phyloP scores from a whole-genome alignment of 345 rosid species.

The Streptanthus diversifolius region DNA sequence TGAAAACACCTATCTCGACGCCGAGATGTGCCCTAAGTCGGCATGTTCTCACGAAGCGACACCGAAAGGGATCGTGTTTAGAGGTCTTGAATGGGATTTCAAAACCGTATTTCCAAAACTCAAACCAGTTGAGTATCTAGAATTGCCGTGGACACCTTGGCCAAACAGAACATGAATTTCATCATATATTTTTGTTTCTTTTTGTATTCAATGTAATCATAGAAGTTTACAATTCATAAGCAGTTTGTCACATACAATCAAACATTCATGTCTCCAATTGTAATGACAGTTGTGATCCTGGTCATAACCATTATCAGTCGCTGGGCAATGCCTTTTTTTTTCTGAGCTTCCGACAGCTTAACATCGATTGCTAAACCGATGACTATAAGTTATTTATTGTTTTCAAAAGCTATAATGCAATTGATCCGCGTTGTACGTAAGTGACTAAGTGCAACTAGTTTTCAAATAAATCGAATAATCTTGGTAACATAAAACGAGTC shows the following conservation, averaged over 20 bases:
- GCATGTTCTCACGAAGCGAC: slow-evolving; percentile 31
- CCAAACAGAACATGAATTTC: slow-evolving; percentile 14
- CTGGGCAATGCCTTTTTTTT: no score
- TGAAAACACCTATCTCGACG: slow-evolving; percentile 27
- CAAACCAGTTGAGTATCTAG: slow-evolving; percentile 30
- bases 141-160: slow-evolving; percentile 37
- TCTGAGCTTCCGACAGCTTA: no score
- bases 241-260: slow-evolving; percentile 25
- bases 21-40: slow-evolving; percentile 28
- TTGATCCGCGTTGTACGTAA: no score
- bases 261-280: no score
- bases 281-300: no score
- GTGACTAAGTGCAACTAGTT: no score
- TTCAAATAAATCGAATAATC: no score
- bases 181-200: background rate
- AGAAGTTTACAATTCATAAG: slow-evolving; percentile 11
- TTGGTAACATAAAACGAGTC: no score
- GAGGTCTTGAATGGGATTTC: slow-evolving; percentile 34
- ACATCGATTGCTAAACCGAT: no score
- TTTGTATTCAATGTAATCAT: slow-evolving; percentile 20
- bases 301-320: no score
- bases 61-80: slow-evolving; percentile 28
- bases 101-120: slow-evolving; percentile 20
- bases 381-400: no score
- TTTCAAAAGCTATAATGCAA: no score